These are phyloP conservation scores for Colletotrichum incanum DNA, from an alignment of 2,329 filamentous ascomycete species.

Conservation along the genomic window DNA sequence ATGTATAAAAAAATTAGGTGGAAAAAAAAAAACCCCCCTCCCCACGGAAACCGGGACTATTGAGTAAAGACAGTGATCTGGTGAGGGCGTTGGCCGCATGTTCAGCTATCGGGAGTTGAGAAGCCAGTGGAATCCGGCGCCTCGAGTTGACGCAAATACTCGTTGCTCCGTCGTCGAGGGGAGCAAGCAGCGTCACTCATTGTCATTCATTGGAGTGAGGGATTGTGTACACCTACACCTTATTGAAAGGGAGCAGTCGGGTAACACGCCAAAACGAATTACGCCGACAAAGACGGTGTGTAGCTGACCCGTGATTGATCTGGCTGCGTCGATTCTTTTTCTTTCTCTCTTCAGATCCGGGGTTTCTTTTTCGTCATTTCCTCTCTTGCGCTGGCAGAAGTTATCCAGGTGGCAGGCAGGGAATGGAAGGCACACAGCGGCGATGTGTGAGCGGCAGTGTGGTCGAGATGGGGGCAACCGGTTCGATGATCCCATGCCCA, in stretches of 20 bases:
- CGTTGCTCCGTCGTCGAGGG: conserved; percentile 1
- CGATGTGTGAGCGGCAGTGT: neutral
- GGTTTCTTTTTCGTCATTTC: conserved; percentile 28
- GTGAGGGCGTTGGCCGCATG: neutral
- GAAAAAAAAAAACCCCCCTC: too few species aligned
- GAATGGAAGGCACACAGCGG: neutral
- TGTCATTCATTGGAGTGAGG: neutral
- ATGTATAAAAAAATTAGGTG: too few species aligned
- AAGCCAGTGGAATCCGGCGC: too few species aligned
- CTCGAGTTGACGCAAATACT: neutral
- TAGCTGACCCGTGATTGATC: neutral
- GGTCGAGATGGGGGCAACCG: neutral
- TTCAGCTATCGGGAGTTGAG: neutral
- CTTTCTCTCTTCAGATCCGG: conserved; percentile 25
- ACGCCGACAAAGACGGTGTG: neutral
- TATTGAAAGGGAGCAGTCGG: conserved; percentile 16
- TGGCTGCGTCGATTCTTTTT: conserved; percentile 5
- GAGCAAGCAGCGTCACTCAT: neutral
- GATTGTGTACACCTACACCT: neutral
- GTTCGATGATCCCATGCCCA: neutral
- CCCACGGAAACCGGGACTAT: too few species aligned
- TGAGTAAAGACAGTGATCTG: neutral
- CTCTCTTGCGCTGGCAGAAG: conserved; percentile 9
- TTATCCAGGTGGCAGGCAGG: conserved; percentile 23
- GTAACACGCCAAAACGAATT: conserved; percentile 9